These are phyloP conservation scores for Solanum acaule DNA, from an alignment of 257 asterid species.

Conservation along the genomic window DNA sequence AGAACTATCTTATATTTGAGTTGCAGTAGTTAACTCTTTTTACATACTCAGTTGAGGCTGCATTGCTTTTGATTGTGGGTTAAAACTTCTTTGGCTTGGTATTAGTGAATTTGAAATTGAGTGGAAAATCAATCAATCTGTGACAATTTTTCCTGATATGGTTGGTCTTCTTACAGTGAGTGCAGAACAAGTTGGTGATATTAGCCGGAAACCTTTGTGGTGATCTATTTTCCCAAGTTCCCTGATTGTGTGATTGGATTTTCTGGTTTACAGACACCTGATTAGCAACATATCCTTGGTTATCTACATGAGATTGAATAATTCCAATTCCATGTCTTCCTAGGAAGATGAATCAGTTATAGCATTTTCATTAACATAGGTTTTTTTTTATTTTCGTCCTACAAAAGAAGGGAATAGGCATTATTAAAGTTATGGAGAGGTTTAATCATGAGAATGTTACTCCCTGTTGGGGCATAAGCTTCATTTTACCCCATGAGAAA, in stretches of 20 bases:
- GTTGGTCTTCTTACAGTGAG: background rate
- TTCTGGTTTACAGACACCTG: too few relatives aligned
- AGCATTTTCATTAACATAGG: background rate
- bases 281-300: background rate
- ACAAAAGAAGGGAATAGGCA: background rate
- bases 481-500: too few relatives aligned
- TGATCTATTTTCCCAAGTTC: background rate
- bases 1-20: background rate
- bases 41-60: background rate
- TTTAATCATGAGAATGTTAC: background rate
- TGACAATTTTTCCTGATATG: background rate
- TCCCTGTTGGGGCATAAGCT: too few relatives aligned
- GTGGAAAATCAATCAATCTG: background rate
- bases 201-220: background rate
- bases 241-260: background rate
- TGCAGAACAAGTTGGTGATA: background rate
- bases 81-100: background rate
- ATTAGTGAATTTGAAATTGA: background rate
- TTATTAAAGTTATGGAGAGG: background rate
- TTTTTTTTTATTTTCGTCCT: background rate
- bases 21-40: background rate
- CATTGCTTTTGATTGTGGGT: background rate
- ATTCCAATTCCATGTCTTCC: background rate
- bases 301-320: background rate
- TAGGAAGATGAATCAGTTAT: background rate